A percentile compares a stretch with the other conserved stretches of the same genome.
Conservation (phyloP, 148 eudicot species). For the Camellia granthamiana region DNA sequence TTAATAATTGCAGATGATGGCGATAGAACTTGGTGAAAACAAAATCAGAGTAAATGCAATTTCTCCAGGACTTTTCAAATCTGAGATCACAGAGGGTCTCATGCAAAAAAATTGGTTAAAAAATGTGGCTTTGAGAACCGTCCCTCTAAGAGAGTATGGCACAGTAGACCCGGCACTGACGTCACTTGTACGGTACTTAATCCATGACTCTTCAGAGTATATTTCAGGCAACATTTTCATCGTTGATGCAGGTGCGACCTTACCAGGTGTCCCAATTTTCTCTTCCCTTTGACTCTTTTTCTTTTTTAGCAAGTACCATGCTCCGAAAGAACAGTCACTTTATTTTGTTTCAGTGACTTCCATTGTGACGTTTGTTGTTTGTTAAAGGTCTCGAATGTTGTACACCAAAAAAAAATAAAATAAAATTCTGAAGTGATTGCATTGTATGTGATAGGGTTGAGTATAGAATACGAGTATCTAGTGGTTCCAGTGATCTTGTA, state of each 20-base stretch:
- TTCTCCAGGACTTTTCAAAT: constrained; percentile 33
- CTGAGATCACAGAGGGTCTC: constrained; percentile 35
- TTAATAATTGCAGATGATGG: constrained; percentile 26
- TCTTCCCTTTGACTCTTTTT: constrained; percentile 28
- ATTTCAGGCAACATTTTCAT: constrained; percentile 36
- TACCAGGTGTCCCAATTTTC: constrained; percentile 38
- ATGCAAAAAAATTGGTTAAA: constrained; percentile 27
- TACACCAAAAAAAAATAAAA: not conserved
- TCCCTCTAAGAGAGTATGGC: constrained; percentile 27
- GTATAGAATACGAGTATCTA: too few relatives aligned
- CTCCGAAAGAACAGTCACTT: not conserved
- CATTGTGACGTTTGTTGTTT: not conserved
- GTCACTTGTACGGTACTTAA: constrained; percentile 30
- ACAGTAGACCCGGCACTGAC: constrained; percentile 32
- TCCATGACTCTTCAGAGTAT: constrained; percentile 34
- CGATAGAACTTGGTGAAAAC: constrained; percentile 29
- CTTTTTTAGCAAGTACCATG: not conserved
- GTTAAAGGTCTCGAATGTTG: not conserved
- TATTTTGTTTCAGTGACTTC: not conserved
- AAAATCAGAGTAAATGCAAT: constrained; percentile 38
- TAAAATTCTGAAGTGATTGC: too few relatives aligned
- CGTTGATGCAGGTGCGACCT: constrained; percentile 35
- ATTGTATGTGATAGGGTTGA: too few relatives aligned
- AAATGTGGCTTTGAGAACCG: constrained; percentile 22
- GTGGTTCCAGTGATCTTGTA: too few relatives aligned